Evolutionary conservation across 208 protist genomes (phyloP), one percentile per base, ranked within the genome.

Genomic region (Trypanosomatidae sp.): DNA sequence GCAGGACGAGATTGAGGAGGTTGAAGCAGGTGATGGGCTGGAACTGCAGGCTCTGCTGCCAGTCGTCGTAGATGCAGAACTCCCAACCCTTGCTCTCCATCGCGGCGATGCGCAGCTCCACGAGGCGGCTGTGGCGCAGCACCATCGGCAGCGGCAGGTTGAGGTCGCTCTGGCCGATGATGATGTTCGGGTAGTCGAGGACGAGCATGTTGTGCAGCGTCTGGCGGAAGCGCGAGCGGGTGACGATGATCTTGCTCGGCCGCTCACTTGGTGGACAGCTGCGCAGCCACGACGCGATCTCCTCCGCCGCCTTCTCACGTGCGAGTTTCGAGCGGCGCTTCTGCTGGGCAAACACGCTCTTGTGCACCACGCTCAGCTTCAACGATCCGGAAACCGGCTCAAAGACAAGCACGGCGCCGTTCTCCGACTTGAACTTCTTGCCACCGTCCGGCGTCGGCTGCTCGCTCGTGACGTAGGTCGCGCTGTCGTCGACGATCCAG

Each of bases 21-120:
- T 97, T 98, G 85, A 99, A 99, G 60, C 99, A 99, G n/a, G 99
- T 99, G 89, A 99, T 99, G 9, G 97, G 94, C 64, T 98, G 98
- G 67, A 99, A 98, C 46, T 96, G 96, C 70, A 91, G 66, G 46
- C 73, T 79, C 70, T 98, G 91, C 50, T 99, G 93, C 99, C 99
- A 99, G 88, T 99, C 99, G 86, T 99, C 99, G 91, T 99, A 99
- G 43, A 99, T 81, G 88, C 99, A 99, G 83, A 99, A 99, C 59
- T 99, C 88, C 69, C 99, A 90, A 77, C 99, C 98, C 71, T 99
- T 96, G 58, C 99, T 99, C 87, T 99, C 98, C 13, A 98, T 99
- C 15, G 99, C 99, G 75, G 99, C 98, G 25, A 99, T 93, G 74
- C 99, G 99, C 28, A 99, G 85, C 80, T 99, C 98, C 52, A 98